Evolutionary conservation across 768 basidiomycete genomes (phyloP).

Genomic region (Boletus patriciae): DNA sequence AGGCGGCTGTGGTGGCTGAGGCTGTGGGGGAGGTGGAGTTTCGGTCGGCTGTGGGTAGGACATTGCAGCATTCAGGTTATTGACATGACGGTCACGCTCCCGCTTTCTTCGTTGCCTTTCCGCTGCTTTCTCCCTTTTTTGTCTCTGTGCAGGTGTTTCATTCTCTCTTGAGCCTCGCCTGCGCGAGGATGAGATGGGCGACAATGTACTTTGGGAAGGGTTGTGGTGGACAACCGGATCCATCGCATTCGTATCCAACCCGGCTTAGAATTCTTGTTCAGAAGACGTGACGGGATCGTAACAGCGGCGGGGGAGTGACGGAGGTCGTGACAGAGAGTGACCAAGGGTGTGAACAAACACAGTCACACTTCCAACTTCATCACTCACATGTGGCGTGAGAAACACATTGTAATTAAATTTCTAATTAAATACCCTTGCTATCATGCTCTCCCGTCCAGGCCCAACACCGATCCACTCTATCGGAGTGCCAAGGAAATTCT

Average conservation of each 20-base stretch:
- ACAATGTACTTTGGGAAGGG: slow-evolving; percentile 33
- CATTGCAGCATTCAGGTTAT: slow-evolving; percentile 43
- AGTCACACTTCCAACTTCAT: slow-evolving; percentile 15
- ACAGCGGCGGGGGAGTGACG: slow-evolving; percentile 37
- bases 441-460: slow-evolving; percentile 81
- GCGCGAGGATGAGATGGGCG: slow-evolving; percentile 37
- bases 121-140: slow-evolving; percentile 84
- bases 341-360: slow-evolving; percentile 23
- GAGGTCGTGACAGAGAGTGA: slow-evolving; percentile 36
- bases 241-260: slow-evolving; percentile 33
- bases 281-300: slow-evolving; percentile 34
- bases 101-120: slow-evolving; percentile 83
- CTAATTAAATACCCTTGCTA: slow-evolving; percentile 36
- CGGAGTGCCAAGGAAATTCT: slow-evolving; percentile 65
- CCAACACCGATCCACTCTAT: slow-evolving; percentile 95
- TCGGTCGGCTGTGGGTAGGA: slow-evolving; percentile 38
- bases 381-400: slow-evolving; percentile 29
- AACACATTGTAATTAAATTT: not conserved
- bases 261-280: slow-evolving; percentile 12
- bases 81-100: slow-evolving; percentile 59
- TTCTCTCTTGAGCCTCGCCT: slow-evolving; percentile 64
- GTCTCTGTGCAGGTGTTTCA: slow-evolving; percentile 69
- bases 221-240: slow-evolving; percentile 35
- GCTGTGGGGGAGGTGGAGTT: slow-evolving; percentile 34
- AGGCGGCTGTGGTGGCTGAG: slow-evolving; percentile 31